Percentiles rank a stretch among this genome's conserved stretches.
These are phyloP conservation scores for Penicillium bialowiezense DNA, from an alignment of 495 filamentous ascomycete species.

Conservation along the genomic window DNA sequence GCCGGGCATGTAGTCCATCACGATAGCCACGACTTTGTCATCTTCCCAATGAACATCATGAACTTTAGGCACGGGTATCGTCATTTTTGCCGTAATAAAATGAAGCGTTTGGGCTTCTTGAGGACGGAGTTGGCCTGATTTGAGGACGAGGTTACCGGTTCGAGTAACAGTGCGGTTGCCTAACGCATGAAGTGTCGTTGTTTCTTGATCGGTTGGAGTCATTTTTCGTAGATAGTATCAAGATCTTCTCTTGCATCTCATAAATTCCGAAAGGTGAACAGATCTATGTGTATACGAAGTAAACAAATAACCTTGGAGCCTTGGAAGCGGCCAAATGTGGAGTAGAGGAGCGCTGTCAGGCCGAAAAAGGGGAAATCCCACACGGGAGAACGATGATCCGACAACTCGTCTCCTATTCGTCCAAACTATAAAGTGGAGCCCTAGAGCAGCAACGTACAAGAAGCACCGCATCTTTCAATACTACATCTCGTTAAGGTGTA, in stretches of 20 bases:
- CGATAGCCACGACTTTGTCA: slow-evolving; percentile 14
- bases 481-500: too few relatives aligned
- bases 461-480: too few relatives aligned
- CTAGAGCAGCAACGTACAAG: too few relatives aligned
- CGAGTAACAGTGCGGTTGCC: slow-evolving; percentile 4
- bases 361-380: too few relatives aligned
- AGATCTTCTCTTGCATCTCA: slow-evolving; percentile 1
- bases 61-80: slow-evolving; percentile 28
- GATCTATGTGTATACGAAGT: too few relatives aligned
- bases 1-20: slow-evolving; percentile 34
- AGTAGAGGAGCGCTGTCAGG: too few relatives aligned
- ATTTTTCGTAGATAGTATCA: neutral
- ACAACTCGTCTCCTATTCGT: too few relatives aligned
- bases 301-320: too few relatives aligned
- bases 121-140: slow-evolving; percentile 4
- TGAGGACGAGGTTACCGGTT: neutral
- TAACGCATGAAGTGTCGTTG: slow-evolving; percentile 5
- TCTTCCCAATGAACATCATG: slow-evolving; percentile 16
- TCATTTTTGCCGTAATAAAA: slow-evolving; percentile 25
- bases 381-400: too few relatives aligned
- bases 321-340: too few relatives aligned
- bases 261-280: neutral
- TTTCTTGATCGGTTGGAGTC: slow-evolving; percentile 5
- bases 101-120: slow-evolving; percentile 10
- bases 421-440: too few relatives aligned